Conservation (phyloP, 1,139 yeast genomes). For the Diutina catenulata region DNA sequence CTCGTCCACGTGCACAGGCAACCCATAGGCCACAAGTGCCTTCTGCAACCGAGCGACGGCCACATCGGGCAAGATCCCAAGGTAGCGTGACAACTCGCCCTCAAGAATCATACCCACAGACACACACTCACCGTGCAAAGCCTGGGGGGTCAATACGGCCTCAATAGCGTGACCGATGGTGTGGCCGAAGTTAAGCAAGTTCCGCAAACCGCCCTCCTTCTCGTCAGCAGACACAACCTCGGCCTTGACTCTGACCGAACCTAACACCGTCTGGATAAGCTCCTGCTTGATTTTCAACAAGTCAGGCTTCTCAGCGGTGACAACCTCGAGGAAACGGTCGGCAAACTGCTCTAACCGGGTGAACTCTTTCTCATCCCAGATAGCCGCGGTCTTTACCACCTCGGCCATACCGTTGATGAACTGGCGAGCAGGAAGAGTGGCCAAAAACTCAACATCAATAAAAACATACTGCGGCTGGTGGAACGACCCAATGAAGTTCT, state of each 20-base stretch:
- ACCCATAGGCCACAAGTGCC: slow-evolving; percentile 72
- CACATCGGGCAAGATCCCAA: slow-evolving; percentile 81
- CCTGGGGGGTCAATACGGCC: slow-evolving; percentile 91
- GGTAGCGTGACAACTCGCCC: slow-evolving; percentile 85
- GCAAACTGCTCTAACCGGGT: slow-evolving; percentile 72
- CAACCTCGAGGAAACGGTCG: slow-evolving; percentile 49
- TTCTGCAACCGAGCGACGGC: slow-evolving; percentile 87
- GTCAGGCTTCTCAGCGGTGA: slow-evolving; percentile 35
- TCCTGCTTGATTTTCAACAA: slow-evolving; percentile 60
- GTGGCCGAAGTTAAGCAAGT: slow-evolving; percentile 90
- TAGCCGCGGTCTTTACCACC: slow-evolving; percentile 95
- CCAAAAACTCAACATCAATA: slow-evolving; percentile 79
- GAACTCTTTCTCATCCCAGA: slow-evolving; percentile 90
- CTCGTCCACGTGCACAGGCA: slow-evolving; percentile 75
- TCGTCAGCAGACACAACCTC: slow-evolving; percentile 91
- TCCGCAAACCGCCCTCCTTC: slow-evolving; percentile 90
- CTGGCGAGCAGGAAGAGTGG: slow-evolving; percentile 84
- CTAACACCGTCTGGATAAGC: slow-evolving; percentile 67
- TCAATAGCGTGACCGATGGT: slow-evolving; percentile 98
- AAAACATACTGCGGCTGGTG: slow-evolving; percentile 92
- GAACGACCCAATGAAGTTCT: slow-evolving; percentile 93
- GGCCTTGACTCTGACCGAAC: slow-evolving; percentile 84
- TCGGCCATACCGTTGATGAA: slow-evolving; percentile 98
- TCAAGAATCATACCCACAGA: slow-evolving; percentile 90
- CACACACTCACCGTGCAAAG: slow-evolving; percentile 96